A percentile compares a stretch with the other conserved stretches of the same genome.
phyloP scores from a whole-genome alignment of 495 filamentous ascomycete genomes.

The Aspergillus heteromorphus region DNA sequence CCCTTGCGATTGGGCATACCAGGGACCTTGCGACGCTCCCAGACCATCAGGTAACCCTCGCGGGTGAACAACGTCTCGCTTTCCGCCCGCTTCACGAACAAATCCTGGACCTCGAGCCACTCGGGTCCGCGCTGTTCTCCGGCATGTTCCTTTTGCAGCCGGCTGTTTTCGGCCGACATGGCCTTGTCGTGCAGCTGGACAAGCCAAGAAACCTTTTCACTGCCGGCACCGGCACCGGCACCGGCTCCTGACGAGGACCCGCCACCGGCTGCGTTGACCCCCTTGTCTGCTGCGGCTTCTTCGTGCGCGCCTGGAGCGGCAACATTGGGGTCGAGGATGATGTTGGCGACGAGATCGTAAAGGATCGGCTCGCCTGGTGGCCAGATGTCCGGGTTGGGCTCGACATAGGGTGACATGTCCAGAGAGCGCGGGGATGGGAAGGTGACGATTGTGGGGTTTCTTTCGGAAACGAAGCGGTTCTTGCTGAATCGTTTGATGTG shows the following conservation, averaged over 20 bases:
- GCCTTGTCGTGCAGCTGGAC: conserved; percentile 55
- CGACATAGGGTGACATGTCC: conserved; percentile 84
- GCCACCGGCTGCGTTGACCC: conserved; percentile 70
- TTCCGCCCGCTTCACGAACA: conserved; percentile 83
- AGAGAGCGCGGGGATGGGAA: conserved; percentile 74
- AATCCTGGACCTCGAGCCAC: conserved; percentile 91
- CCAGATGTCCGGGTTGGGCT: conserved; percentile 59
- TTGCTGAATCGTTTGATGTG: conserved; percentile 95
- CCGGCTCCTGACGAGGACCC: conserved; percentile 43
- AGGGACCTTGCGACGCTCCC: conserved; percentile 74
- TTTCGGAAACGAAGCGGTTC: conserved; percentile 93
- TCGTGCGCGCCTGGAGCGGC: conserved; percentile 71
- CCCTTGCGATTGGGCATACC: conserved; percentile 39
- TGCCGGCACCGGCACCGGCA: conserved; percentile 38
- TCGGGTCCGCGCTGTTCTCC: conserved; percentile 48
- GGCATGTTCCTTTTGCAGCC: conserved; percentile 24
- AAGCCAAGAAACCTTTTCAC: conserved; percentile 50
- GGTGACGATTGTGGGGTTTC: conserved; percentile 97
- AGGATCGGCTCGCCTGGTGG: conserved; percentile 77
- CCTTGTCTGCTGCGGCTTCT: conserved; percentile 73
- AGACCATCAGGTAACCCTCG: conserved; percentile 93
- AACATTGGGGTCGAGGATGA: conserved; percentile 63
- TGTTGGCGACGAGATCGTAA: conserved; percentile 95
- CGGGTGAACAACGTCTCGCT: conserved; percentile 84
- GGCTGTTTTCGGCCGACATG: conserved; percentile 34